A percentile compares a stretch with the other conserved stretches of the same genome.
phyloP scores from a whole-genome alignment of 129 eudicot species.

The Artemisia annua region DNA sequence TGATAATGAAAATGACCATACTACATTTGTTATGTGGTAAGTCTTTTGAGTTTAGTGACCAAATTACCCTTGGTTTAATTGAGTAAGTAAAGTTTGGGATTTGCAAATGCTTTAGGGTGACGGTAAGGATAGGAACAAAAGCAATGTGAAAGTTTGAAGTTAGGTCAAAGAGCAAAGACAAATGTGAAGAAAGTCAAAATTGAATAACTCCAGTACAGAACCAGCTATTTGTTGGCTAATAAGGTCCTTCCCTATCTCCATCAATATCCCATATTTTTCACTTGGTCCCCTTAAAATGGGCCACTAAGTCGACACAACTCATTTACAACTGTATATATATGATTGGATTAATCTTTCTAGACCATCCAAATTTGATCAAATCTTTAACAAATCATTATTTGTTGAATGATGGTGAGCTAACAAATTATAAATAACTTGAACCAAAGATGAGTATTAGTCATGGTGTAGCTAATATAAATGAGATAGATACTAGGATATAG shows the following conservation, averaged over 20 bases:
- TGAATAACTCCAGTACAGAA: constrained; percentile 26
- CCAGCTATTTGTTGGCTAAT: constrained; percentile 26
- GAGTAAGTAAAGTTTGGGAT: constrained; percentile 31
- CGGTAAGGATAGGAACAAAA: constrained; percentile 37
- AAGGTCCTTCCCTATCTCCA: constrained; percentile 5
- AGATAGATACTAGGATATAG: no score
- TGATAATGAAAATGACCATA: not conserved
- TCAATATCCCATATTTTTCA: not conserved
- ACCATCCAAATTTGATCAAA: no score
- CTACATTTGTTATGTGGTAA: not conserved
- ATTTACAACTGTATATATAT: constrained; percentile 26
- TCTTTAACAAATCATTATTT: no score
- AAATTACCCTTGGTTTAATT: constrained; percentile 14
- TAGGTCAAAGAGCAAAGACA: constrained; percentile 30
- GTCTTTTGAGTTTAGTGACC: not conserved
- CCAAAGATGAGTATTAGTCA: no score
- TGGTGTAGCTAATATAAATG: no score
- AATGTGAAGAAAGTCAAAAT: constrained; percentile 23
- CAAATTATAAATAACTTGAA: no score
- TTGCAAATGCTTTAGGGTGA: constrained; percentile 26
- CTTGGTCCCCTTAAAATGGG: constrained; percentile 17
- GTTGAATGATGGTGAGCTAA: no score
- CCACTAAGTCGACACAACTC: constrained; percentile 23
- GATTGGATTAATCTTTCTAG: no score
- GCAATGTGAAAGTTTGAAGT: constrained; percentile 34